Base-by-base conservation (phyloP, 2,329 filamentous ascomycete genomes). In the Aureobasidium mangrovei region DNA sequence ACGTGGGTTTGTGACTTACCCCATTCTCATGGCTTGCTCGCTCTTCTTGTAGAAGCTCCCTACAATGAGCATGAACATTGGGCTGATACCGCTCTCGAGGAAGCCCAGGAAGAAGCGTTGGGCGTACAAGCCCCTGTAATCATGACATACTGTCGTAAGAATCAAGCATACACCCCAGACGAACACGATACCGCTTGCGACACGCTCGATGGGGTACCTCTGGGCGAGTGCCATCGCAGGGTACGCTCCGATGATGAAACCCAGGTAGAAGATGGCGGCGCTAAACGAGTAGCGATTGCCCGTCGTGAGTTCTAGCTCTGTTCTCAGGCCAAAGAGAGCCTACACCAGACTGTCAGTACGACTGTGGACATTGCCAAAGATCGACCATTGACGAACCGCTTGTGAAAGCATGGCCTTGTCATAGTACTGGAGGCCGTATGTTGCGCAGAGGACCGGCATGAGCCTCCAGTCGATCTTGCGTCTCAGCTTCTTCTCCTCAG, bases 101-200 rank as follows among this genome's bases (percentile, higher is more conserved):
- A 79, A 69, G 0, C 79, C 79, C 1, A 82, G 69, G 44, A 79
- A 74, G 69, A 81, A 80, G 3, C 77, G 65, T 58, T 77, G 72
- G 0, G 67, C 36, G n/a, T 39, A 39, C 4, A 39, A 10, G n/a
- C 7, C n/a, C 7, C n/a, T 8, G 36, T 39, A 39, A 12, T 39
- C 36, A 12, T 39, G 36, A 12, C 36, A 39, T 10, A 4, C 9
- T 12, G 9, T 18, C 7, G 36, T 39, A 7, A 39, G 36, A 18
- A 39, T 39, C 4, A 39, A 5, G n/a, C 36, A 39, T 5, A 39
- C 7, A n/a, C 36, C 36, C 36, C 9, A 12, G n/a, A 18, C 36
- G n/a, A 18, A 5, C 36, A 39, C 36, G 7, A 18, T 39, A 5
- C 7, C n/a, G 12, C 36, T 18, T 8, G n/a, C 9, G 4, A 39